Percentiles rank a stretch among this genome's conserved stretches.
phyloP scores from a whole-genome alignment of 805 yeast species.

The Pichia exigua region DNA sequence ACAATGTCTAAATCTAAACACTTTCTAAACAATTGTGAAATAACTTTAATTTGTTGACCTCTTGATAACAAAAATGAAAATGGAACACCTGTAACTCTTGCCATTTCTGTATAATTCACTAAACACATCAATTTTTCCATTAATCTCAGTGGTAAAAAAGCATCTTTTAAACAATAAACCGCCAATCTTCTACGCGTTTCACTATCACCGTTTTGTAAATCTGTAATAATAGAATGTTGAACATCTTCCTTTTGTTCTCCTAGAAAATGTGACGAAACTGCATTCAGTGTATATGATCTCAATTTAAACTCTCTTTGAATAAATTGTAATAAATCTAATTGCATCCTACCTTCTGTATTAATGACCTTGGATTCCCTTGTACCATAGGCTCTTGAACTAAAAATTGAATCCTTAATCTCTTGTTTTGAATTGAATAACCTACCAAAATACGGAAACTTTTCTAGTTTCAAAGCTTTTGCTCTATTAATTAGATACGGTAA shows the following conservation, averaged over 20 bases:
- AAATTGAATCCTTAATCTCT: slow-evolving; percentile 71
- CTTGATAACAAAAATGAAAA: slow-evolving; percentile 80
- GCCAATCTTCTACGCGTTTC: slow-evolving; percentile 94
- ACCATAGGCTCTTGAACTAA: slow-evolving; percentile 94
- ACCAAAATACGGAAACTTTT: slow-evolving; percentile 78
- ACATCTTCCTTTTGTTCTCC: slow-evolving; percentile 98
- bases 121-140: slow-evolving; percentile 92
- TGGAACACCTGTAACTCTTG: slow-evolving; percentile 98
- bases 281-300: slow-evolving; percentile 88
- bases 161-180: slow-evolving; percentile 94
- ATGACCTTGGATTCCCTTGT: slow-evolving; percentile 87
- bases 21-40: slow-evolving; percentile 90
- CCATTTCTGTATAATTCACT: slow-evolving; percentile 98
- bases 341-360: slow-evolving; percentile 94
- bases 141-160: slow-evolving; percentile 80
- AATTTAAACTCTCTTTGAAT: slow-evolving; percentile 91
- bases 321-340: slow-evolving; percentile 85
- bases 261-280: slow-evolving; percentile 89
- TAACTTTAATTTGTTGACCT: slow-evolving; percentile 97
- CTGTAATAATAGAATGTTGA: slow-evolving; percentile 93
- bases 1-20: slow-evolving; percentile 81
- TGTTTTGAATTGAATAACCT: slow-evolving; percentile 62
- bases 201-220: slow-evolving; percentile 81
- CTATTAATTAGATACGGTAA: slow-evolving; percentile 87
- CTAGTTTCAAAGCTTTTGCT: slow-evolving; percentile 61